Percentiles rank a stretch among this genome's conserved stretches.
phyloP scores from a whole-genome alignment of 2,329 filamentous ascomycete genomes.

The Dactylellina drechsleri region DNA sequence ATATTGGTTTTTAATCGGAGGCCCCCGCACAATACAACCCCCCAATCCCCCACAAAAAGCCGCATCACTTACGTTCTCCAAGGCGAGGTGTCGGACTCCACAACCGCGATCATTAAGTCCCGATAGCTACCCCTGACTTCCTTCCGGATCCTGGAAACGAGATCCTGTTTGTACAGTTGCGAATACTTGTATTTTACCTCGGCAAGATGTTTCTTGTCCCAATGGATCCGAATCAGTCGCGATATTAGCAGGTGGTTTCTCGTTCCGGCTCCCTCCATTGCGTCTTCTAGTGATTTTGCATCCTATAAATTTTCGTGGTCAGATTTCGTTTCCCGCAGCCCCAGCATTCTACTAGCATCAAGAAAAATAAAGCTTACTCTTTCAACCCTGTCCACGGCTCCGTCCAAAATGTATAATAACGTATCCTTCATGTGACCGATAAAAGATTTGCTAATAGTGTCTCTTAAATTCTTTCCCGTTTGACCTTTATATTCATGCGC shows the following conservation, averaged over 20 bases:
- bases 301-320: constrained; percentile 64
- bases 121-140: constrained; percentile 90
- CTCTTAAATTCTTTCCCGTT: constrained; percentile 76
- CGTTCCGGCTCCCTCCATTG: constrained; percentile 87
- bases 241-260: constrained; percentile 82
- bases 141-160: constrained; percentile 76
- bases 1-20: constrained; percentile 20
- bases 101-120: constrained; percentile 75
- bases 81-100: constrained; percentile 45
- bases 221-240: constrained; percentile 82
- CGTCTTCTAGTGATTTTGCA: constrained; percentile 80
- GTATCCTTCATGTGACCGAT: constrained; percentile 91
- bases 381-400: constrained; percentile 72
- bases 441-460: constrained; percentile 82
- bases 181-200: constrained; percentile 82
- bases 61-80: constrained; percentile 29
- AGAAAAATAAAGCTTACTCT: constrained; percentile 30
- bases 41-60: not conserved
- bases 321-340: not conserved
- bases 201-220: constrained; percentile 78
- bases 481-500: constrained; percentile 76
- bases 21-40: constrained; percentile 5
- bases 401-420: constrained; percentile 79
- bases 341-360: not conserved
- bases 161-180: constrained; percentile 73